phyloP scores from a whole-genome alignment of 768 basidiomycete genomes.

The Lentinula edodes region DNA sequence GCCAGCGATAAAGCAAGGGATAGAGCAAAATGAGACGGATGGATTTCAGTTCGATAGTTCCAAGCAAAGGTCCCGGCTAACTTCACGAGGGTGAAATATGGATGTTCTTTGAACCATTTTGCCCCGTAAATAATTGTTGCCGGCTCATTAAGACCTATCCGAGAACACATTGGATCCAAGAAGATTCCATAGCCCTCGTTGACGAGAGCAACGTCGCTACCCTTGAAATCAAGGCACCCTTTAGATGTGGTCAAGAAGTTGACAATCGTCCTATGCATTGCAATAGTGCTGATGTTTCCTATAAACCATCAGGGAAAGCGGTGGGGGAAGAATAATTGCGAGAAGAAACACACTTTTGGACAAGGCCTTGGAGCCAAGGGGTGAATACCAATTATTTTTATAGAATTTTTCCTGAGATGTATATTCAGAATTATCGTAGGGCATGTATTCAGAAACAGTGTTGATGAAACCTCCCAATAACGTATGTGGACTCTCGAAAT shows the following conservation, averaged over 20 bases:
- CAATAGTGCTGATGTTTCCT: background rate
- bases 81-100: background rate
- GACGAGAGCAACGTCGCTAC: background rate
- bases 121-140: background rate
- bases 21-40: background rate
- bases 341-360: background rate
- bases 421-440: background rate
- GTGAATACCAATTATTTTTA: background rate
- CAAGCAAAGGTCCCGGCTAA: background rate
- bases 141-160: background rate
- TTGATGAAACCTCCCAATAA: background rate
- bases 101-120: background rate
- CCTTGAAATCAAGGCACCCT: background rate
- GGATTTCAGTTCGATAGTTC: background rate
- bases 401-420: background rate
- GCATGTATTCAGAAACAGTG: background rate
- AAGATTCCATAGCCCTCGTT: background rate
- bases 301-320: no score
- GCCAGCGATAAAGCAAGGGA: background rate
- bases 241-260: background rate
- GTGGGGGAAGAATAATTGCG: no score
- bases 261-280: background rate
- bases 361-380: background rate
- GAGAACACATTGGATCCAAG: background rate
- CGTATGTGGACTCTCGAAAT: background rate